Conservation (phyloP, 2,329 filamentous ascomycete species). For the Penicillium freii region DNA sequence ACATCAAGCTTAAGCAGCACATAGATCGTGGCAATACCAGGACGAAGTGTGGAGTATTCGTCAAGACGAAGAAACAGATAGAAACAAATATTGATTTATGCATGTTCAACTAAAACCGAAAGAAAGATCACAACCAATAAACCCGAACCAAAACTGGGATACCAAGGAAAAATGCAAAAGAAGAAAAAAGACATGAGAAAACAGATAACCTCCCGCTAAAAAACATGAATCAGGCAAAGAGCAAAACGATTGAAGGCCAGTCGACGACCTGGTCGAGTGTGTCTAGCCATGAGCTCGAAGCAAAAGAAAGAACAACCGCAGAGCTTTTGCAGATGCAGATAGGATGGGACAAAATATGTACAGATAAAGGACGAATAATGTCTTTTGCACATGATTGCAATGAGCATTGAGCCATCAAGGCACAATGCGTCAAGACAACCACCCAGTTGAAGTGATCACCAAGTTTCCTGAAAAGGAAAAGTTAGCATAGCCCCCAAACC, state of each 20-base stretch:
- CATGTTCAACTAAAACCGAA: not conserved
- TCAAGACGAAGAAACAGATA: not conserved
- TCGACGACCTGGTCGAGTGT: not conserved
- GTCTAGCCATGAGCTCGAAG: not conserved
- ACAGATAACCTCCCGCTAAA: conserved; percentile 24
- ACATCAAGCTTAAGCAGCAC: not conserved
- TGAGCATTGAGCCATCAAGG: not conserved
- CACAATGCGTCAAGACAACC: not conserved
- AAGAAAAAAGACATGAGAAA: not conserved
- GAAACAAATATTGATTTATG: not conserved
- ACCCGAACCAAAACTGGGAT: not conserved
- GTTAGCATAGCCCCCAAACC: not conserved
- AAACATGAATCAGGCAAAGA: conserved; percentile 6
- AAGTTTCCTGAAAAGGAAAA: conserved; percentile 32
- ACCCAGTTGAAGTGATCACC: conserved; percentile 24
- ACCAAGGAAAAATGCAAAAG: conserved; percentile 4
- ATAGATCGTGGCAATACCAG: not conserved
- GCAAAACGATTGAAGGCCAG: not conserved
- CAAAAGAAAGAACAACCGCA: not conserved
- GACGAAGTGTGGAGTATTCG: not conserved
- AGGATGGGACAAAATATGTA: not conserved
- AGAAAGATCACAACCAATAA: not conserved
- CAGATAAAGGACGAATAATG: not conserved
- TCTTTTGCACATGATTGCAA: not conserved
- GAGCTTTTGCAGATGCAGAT: not conserved